Evolutionary conservation across 1,139 yeast species (phyloP), one percentile per base, ranked within the genome.

Genomic region (Blastobotrys raffinosifermentans): DNA sequence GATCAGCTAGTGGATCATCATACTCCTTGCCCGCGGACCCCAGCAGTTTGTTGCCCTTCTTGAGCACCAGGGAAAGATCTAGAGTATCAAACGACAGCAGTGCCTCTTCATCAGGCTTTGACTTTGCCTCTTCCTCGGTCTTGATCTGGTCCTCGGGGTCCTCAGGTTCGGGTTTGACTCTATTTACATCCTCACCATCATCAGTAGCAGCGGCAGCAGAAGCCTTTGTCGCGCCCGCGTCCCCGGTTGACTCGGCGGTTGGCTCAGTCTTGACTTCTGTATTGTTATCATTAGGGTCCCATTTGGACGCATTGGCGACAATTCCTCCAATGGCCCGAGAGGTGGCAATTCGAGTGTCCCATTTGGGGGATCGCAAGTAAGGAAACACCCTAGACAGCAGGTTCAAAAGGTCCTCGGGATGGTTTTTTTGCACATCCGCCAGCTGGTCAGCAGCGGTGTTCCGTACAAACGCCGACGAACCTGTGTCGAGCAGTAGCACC

Each of bases 381-480:
- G 99, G 97, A 51, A 86, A 86, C 1, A 91, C 96, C 46, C 97
- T 70, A 17, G 95, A 87, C 29, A 93, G 66, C 32, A 93, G 66
- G 46, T 82, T 82, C 41, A 87, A 70, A 20, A 84, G 75, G 55
- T 93, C 98, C 58, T 89, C 97, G 0, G 97, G 96, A 53, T 93
- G 98, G 31, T 84, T 81, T 58, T 82, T 83, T 20, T 96, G 97
- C 35, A 93, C 72, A 52, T 89, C 97, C 2, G 96, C 87, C 49
- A 93, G 70, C 62, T 93, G 99, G 55, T 91, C 96, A 2, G 98
- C 98, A 0, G 98, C 99, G 9, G 96, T 86, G 54, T 85, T 86
- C 49, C 98, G 74, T 34, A 93, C 93, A 58, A 86, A 84, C 26
- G 86, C 85, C 4, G 97, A 87, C 11, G 96, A 86, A 10, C 98